These are phyloP conservation scores for Leccinum variabile DNA, from an alignment of 1,284 basidiomycete genomes.

Conservation along the genomic window DNA sequence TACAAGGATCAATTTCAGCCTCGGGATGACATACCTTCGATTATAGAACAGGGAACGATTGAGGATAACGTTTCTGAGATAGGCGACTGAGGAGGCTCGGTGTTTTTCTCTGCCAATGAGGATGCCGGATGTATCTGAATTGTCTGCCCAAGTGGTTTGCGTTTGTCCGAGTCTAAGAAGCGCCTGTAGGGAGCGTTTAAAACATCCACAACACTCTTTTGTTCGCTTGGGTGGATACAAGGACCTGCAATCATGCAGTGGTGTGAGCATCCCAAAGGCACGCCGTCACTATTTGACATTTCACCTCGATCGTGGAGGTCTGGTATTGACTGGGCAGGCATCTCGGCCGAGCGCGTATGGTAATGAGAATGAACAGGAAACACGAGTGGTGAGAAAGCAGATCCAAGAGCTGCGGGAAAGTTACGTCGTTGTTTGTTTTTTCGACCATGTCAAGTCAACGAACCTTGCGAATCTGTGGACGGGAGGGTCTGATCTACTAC, in stretches of 20 bases:
- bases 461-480: background rate
- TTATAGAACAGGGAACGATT: background rate
- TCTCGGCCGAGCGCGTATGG: background rate
- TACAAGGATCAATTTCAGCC: too few relatives aligned
- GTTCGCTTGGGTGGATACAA: background rate
- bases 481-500: background rate
- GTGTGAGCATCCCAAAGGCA: background rate
- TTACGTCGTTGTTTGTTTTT: background rate
- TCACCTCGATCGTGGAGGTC: background rate
- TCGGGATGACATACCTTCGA: background rate
- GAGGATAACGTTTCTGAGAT: background rate
- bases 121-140: background rate
- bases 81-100: background rate
- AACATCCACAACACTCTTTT: background rate
- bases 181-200: background rate
- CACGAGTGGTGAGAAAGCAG: background rate
- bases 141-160: too few relatives aligned
- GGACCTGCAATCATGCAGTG: background rate
- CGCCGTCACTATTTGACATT: background rate
- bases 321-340: background rate
- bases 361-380: background rate
- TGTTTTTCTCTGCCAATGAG: background rate
- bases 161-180: background rate
- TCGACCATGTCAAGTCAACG: background rate
- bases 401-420: background rate